Percentiles rank a stretch among this genome's conserved stretches.
Conservation (phyloP, 441 rosid genomes). For the Gossypium aridum region DNA sequence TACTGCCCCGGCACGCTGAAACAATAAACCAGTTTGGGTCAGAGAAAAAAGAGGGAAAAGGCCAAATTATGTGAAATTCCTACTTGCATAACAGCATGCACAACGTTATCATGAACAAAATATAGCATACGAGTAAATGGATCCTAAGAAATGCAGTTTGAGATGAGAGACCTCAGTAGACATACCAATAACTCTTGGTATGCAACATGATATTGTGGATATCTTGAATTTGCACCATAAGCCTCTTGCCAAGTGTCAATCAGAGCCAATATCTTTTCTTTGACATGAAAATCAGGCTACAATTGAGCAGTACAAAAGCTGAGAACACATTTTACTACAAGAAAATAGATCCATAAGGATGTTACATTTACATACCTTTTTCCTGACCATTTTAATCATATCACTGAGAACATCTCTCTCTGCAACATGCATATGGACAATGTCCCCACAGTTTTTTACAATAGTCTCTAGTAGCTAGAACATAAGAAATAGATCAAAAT, state of each 20-base stretch:
- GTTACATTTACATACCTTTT: conserved; percentile 48
- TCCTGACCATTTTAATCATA: conserved; percentile 86
- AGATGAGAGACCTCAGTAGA: conserved; percentile 14
- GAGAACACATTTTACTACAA: conserved; percentile 19
- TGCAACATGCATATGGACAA: conserved; percentile 96
- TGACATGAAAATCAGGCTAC: conserved; percentile 87
- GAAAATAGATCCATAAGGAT: background rate
- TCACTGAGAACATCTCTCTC: conserved; percentile 92
- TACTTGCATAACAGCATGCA: background rate
- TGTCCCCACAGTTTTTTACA: conserved; percentile 89
- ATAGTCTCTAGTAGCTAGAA: conserved; percentile 89
- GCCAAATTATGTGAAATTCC: conserved; percentile 2
- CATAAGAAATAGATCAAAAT: conserved; percentile 9
- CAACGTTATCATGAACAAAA: background rate
- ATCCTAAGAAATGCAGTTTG: background rate
- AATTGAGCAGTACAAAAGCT: conserved; percentile 23
- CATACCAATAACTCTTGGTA: conserved; percentile 97
- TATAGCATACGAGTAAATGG: background rate
- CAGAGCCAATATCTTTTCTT: conserved; percentile 84
- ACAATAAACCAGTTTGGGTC: conserved; percentile 17
- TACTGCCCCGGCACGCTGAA: conserved; percentile 96
- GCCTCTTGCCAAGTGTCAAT: conserved; percentile 99
- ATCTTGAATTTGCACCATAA: conserved; percentile 88
- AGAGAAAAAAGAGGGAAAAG: conserved; percentile 7
- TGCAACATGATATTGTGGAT: conserved; percentile 92